Evolutionary conservation across 2,329 filamentous ascomycete species (phyloP).

Genomic region (Parastagonospora avenae): DNA sequence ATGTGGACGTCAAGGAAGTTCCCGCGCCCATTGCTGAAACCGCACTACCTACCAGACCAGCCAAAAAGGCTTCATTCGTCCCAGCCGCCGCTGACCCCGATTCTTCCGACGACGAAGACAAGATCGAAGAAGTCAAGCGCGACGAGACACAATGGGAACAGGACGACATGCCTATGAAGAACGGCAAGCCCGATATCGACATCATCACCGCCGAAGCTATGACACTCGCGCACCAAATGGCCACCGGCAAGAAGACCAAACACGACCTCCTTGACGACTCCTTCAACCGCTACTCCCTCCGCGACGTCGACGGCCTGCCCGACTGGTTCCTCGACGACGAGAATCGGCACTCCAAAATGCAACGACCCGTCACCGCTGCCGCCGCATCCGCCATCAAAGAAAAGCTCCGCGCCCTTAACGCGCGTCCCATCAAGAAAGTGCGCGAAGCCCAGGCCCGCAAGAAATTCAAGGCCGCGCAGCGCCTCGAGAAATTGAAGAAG

Average conservation of each 20-base stretch:
- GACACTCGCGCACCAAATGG: constrained; percentile 92
- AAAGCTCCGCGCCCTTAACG: constrained; percentile 89
- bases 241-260: constrained; percentile 79
- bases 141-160: constrained; percentile 69
- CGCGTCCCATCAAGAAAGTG: constrained; percentile 98
- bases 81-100: constrained; percentile 36
- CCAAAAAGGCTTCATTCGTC: constrained; percentile 22
- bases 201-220: constrained; percentile 99
- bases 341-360: constrained; percentile 76
- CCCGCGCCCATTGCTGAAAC: constrained; percentile 9
- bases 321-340: constrained; percentile 99
- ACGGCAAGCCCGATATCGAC: constrained; percentile 81
- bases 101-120: constrained; percentile 47
- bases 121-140: constrained; percentile 68
- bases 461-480: constrained; percentile 92
- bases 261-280: constrained; percentile 85
- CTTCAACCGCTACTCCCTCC: constrained; percentile 92
- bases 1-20: constrained; percentile 24
- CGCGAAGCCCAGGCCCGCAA: constrained; percentile 94
- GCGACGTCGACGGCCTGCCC: constrained; percentile 87
- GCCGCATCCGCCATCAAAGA: constrained; percentile 92
- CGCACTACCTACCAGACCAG: constrained; percentile 21
- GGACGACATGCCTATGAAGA: constrained; percentile 64
- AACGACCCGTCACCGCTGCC: constrained; percentile 89
- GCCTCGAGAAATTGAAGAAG: constrained; percentile 92